Percentiles rank a stretch among this genome's conserved stretches.
Conservation (phyloP, 1,284 basidiomycete genomes). For the Exobasidium cylindrosporum region DNA sequence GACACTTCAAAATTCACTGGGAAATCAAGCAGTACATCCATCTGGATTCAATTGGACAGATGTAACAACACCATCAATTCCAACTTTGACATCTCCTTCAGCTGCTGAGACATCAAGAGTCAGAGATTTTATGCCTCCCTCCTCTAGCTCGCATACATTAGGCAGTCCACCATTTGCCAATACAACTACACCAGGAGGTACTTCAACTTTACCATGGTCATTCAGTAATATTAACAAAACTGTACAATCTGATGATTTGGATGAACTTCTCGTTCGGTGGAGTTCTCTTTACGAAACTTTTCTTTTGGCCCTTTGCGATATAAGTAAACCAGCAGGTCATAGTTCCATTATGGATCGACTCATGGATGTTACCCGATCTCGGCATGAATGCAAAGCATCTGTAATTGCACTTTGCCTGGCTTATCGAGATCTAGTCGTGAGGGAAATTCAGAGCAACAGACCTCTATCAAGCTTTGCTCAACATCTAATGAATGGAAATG, state of each 20-base stretch:
- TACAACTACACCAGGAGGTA: no score
- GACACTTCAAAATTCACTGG: conserved; percentile 1
- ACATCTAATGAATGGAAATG: conserved; percentile 2
- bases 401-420: conserved; percentile 35
- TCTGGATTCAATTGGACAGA: no score
- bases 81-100: neutral
- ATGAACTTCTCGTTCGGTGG: conserved; percentile 6
- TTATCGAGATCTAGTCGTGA: conserved; percentile 30
- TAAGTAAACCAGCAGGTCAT: neutral
- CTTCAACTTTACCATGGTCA: no score
- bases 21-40: no score
- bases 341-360: conserved; percentile 21
- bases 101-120: no score
- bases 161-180: no score
- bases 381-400: conserved; percentile 32
- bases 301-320: conserved; percentile 2
- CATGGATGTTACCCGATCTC: conserved; percentile 27
- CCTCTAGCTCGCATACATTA: neutral
- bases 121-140: neutral
- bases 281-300: conserved; percentile 4
- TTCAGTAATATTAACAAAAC: conserved; percentile 1
- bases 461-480: conserved; percentile 8
- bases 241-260: conserved; percentile 2
- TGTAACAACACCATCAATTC: neutral
- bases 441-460: neutral